Percentiles rank a stretch among this genome's conserved stretches.
Evolutionary conservation across 768 basidiomycete genomes (phyloP).

Genomic region (Tulasnella sp.): DNA sequence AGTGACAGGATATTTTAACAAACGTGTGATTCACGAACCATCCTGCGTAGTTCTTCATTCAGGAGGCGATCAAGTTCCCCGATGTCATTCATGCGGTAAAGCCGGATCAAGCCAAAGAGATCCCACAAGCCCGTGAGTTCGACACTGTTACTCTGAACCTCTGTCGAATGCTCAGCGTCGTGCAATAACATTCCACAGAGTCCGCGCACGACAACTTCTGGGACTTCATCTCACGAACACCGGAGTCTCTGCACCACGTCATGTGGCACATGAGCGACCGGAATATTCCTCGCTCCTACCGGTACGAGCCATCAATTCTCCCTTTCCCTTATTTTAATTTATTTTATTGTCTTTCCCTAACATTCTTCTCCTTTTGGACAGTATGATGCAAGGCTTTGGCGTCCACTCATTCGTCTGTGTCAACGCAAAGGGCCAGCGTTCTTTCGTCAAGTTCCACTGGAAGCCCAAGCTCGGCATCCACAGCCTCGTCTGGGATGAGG

Average conservation of each 20-base stretch:
- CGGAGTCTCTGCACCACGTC: slow-evolving; percentile 55
- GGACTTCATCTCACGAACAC: slow-evolving; percentile 72
- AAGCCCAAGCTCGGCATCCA: slow-evolving; percentile 79
- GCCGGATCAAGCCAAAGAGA: slow-evolving; percentile 80
- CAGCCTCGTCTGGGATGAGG: slow-evolving; percentile 85
- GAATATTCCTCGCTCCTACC: slow-evolving; percentile 75
- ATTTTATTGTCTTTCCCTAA: too few species aligned
- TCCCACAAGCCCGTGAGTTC: slow-evolving; percentile 33
- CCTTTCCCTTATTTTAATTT: background rate
- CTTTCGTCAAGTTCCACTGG: slow-evolving; percentile 88
- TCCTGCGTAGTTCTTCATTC: slow-evolving; percentile 59
- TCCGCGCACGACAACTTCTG: slow-evolving; percentile 76
- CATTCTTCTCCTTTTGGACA: too few species aligned
- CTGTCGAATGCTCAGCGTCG: background rate
- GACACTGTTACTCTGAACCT: background rate
- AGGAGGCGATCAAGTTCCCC: slow-evolving; percentile 70
- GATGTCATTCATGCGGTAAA: slow-evolving; percentile 79
- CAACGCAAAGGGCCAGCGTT: slow-evolving; percentile 59
- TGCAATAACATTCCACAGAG: slow-evolving; percentile 23
- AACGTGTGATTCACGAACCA: background rate
- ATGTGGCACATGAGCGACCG: slow-evolving; percentile 87
- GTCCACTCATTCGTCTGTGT: slow-evolving; percentile 81
- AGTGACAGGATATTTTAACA: background rate
- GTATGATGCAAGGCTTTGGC: slow-evolving; percentile 84
- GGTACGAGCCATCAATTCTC: slow-evolving; percentile 32